Evolutionary conservation across 805 yeast species (phyloP), one percentile per base, ranked within the genome.

Genomic region (Lipomyces kockii): DNA sequence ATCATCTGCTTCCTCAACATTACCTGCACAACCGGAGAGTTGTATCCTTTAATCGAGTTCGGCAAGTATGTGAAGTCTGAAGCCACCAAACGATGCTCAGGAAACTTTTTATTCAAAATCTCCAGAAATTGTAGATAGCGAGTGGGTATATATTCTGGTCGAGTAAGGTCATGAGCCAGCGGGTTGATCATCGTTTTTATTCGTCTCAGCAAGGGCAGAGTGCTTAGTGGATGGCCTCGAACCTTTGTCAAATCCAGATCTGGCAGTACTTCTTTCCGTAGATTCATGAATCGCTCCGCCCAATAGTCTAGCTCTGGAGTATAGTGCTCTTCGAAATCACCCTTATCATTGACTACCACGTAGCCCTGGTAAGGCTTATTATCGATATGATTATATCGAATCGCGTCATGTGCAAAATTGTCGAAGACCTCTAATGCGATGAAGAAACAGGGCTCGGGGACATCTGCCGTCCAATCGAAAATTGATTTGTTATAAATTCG

Each of bases 341-440:
- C 92, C 69, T 86, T 79, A 49, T 83, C 86, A 74, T 91, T 93
- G 53, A 90, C 81, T 11, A 88, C 83, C 1, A 91, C 96, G 71
- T 89, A 86, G 0, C 94, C 96, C 76, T 91, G 95, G 70, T 85
- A 83, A 0, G 96, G 94, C 69, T 83, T 81, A 5, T 87, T 85
- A 0, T 92, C 86, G 8, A 79, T 73, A 66, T 87, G 84, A 73
- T 91, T 96, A 75, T 90, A 91, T 46, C 94, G 82, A 3, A 91
- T 84, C 34, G 89, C 85, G 75, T 91, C 97, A 77, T 91, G 97
- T 2, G 95, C 83, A 70, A 92, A 85, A 74, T 91, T 91, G 77
- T 91, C 97, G 76, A 92, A 86, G 7, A 91, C 95, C 74, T 92
- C 97, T 64, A 90, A 78, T 0, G 94, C 96, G 59, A 91, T 81